These are phyloP conservation scores for Leucoagaricus sp. DNA, from an alignment of 1,284 basidiomycete species.

Conservation along the genomic window DNA sequence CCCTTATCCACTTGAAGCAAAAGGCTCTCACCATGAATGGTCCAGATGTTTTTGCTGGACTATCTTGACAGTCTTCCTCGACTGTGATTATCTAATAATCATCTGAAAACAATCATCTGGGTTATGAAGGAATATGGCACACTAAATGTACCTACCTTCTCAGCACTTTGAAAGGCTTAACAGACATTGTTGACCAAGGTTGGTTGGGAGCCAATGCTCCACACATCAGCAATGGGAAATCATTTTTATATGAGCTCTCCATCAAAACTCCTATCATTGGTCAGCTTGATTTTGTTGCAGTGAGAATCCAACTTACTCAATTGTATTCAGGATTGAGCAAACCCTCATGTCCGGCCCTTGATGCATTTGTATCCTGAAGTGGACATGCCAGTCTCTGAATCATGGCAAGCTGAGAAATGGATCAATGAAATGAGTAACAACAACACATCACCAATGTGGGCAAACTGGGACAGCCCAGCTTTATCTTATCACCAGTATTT, in stretches of 20 bases:
- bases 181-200: too few species aligned
- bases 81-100: slow-evolving; percentile 21
- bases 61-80: slow-evolving; percentile 24
- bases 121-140: slow-evolving; percentile 20
- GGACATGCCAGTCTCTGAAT: slow-evolving; percentile 24
- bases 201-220: not conserved
- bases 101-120: slow-evolving; percentile 22
- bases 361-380: slow-evolving; percentile 35
- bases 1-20: too few species aligned
- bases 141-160: slow-evolving; percentile 21
- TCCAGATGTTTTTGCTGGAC: slow-evolving; percentile 22
- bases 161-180: too few species aligned
- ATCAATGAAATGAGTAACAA: slow-evolving; percentile 23
- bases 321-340: slow-evolving; percentile 33
- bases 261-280: slow-evolving; percentile 9
- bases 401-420: slow-evolving; percentile 33
- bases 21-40: not conserved
- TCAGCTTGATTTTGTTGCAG: too few species aligned
- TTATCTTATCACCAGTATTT: slow-evolving; percentile 20
- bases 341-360: slow-evolving; percentile 31
- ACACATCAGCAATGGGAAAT: slow-evolving; percentile 13
- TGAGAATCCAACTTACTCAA: too few species aligned
- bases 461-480: slow-evolving; percentile 25
- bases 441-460: slow-evolving; percentile 35
- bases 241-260: slow-evolving; percentile 16